A percentile compares a stretch with the other conserved stretches of the same genome.
These are phyloP conservation scores for Pythium phragmitis DNA, from an alignment of 352 stramenopile genomes.

Conservation along the genomic window DNA sequence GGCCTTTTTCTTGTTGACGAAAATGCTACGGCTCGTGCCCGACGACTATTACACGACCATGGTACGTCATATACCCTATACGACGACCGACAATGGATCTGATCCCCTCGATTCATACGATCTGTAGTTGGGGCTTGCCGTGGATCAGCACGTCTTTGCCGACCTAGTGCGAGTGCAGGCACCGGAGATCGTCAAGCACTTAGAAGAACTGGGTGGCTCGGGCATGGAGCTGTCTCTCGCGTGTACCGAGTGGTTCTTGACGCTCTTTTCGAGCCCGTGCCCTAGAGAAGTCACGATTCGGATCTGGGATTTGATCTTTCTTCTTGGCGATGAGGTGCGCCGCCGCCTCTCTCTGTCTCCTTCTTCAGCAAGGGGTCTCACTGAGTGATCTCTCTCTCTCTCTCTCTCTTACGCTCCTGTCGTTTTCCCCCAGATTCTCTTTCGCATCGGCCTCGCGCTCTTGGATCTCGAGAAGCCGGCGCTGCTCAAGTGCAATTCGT, in stretches of 20 bases:
- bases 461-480: constrained; percentile 60
- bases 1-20: constrained; percentile 81
- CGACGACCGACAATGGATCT: not conserved
- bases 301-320: constrained; percentile 85
- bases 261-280: constrained; percentile 83
- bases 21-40: constrained; percentile 74
- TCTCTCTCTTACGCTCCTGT: not conserved
- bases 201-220: constrained; percentile 71
- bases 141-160: constrained; percentile 88
- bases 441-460: constrained; percentile 70
- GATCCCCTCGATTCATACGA: not conserved
- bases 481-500: constrained; percentile 60
- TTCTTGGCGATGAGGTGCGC: constrained; percentile 75
- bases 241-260: constrained; percentile 89
- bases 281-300: constrained; percentile 64
- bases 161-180: constrained; percentile 79
- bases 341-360: not conserved
- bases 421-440: constrained; percentile 50
- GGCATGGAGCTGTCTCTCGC: constrained; percentile 84
- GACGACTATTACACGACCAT: constrained; percentile 90
- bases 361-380: not conserved
- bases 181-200: constrained; percentile 61
- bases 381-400: not conserved
- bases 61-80: constrained; percentile 31
- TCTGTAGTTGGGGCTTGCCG: constrained; percentile 67